Evolutionary conservation across 768 basidiomycete species (phyloP).

Genomic region (Tylopilus cervinicoccineus): DNA sequence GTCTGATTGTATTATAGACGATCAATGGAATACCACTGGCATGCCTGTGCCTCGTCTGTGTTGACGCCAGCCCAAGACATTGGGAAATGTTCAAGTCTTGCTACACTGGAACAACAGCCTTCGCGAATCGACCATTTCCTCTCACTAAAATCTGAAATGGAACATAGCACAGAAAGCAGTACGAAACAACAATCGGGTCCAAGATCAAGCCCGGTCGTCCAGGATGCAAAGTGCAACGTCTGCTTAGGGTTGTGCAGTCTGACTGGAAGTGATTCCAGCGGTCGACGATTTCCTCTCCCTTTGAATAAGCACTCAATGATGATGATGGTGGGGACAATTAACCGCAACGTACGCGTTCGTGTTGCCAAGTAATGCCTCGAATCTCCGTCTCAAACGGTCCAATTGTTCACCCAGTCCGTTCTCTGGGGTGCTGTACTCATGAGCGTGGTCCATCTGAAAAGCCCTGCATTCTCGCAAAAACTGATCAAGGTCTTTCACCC

Average conservation of each 20-base stretch:
- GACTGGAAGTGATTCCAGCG: slow-evolving; percentile 5
- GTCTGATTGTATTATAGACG: too few species aligned
- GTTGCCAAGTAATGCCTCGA: slow-evolving; percentile 30
- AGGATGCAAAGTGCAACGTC: not conserved
- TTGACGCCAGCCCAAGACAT: too few species aligned
- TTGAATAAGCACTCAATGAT: not conserved
- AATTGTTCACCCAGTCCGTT: slow-evolving; percentile 12
- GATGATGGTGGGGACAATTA: not conserved
- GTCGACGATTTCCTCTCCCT: slow-evolving; percentile 22
- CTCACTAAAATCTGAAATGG: too few species aligned
- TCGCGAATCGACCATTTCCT: too few species aligned
- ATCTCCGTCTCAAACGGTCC: slow-evolving; percentile 14
- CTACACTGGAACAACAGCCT: too few species aligned
- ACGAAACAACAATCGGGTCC: too few species aligned
- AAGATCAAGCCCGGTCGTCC: not conserved
- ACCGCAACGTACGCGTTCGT: slow-evolving; percentile 17
- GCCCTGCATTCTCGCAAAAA: slow-evolving; percentile 61
- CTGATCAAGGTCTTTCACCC: slow-evolving; percentile 58
- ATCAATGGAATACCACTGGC: too few species aligned
- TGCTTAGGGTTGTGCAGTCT: not conserved
- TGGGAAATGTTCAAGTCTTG: too few species aligned
- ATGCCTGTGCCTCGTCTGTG: too few species aligned
- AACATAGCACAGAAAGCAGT: too few species aligned
- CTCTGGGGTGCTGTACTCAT: slow-evolving; percentile 19
- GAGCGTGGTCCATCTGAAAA: slow-evolving; percentile 56